A percentile compares a stretch with the other conserved stretches of the same genome.
phyloP scores from a whole-genome alignment of 177 flowering plant genomes.

The Telopea speciosissima region DNA sequence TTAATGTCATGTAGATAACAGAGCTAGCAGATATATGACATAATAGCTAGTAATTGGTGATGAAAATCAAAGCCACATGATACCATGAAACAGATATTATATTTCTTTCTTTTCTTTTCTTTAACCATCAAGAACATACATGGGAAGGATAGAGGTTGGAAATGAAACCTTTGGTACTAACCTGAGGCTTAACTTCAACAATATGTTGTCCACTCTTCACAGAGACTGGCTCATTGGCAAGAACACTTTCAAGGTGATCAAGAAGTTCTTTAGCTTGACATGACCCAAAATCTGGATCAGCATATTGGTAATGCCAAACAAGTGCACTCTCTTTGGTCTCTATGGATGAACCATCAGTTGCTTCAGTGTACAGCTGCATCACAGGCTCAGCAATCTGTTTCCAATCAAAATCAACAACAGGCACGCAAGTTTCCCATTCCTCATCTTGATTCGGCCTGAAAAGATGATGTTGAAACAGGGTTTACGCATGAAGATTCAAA shows the following conservation, averaged over 20 bases:
- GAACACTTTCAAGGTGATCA: conserved; percentile 80
- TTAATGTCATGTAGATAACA: no score
- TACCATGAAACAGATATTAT: no score
- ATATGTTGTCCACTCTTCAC: conserved; percentile 73
- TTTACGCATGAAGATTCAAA: neutral
- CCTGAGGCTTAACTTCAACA: conserved; percentile 91
- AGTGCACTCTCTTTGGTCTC: conserved; percentile 74
- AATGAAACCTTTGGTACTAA: conserved; percentile 20
- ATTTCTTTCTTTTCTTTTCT: no score
- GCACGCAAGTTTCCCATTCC: conserved; percentile 65
- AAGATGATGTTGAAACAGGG: neutral
- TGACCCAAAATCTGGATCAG: conserved; percentile 80
- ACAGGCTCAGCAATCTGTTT: conserved; percentile 77
- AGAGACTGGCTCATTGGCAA: conserved; percentile 76
- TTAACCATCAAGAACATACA: no score
- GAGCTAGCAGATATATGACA: no score
- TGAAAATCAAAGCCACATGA: no score
- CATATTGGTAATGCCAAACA: conserved; percentile 71
- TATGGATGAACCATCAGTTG: conserved; percentile 78
- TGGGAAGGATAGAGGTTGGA: neutral
- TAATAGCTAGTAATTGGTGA: no score
- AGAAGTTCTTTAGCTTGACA: conserved; percentile 89
- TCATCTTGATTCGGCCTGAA: conserved; percentile 42
- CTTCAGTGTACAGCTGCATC: conserved; percentile 67
- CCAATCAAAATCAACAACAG: conserved; percentile 63